Evolutionary conservation across 1,284 basidiomycete genomes (phyloP).

Genomic region (Trichosporon coremiiforme): DNA sequence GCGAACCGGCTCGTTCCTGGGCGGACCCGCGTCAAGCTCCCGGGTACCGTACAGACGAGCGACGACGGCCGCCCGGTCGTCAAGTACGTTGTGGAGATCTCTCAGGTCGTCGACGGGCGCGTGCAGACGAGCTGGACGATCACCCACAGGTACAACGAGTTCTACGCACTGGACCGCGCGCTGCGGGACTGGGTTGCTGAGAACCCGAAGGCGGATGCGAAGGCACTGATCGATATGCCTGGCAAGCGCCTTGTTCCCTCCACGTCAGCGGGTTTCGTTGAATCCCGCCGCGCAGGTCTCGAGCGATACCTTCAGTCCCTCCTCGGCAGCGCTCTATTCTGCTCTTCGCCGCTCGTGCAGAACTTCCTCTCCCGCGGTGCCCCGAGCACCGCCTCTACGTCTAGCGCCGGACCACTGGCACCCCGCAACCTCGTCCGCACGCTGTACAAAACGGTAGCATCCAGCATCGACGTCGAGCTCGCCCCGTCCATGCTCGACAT

Average conservation of each 20-base stretch:
- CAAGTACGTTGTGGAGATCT: slow-evolving; percentile 87
- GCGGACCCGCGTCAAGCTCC: slow-evolving; percentile 74
- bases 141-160: slow-evolving; percentile 89
- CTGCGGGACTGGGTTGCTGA: slow-evolving; percentile 59
- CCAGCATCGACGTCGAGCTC: slow-evolving; percentile 77
- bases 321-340: slow-evolving; percentile 71
- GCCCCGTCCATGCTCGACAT: slow-evolving; percentile 92
- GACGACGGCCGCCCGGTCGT: slow-evolving; percentile 86
- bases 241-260: slow-evolving; percentile 84
- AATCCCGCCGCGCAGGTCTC: slow-evolving; percentile 72
- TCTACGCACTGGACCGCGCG: slow-evolving; percentile 81
- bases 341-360: slow-evolving; percentile 78
- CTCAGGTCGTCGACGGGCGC: slow-evolving; percentile 78
- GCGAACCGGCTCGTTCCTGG: slow-evolving; percentile 79
- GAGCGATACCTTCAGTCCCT: slow-evolving; percentile 86
- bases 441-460: slow-evolving; percentile 77
- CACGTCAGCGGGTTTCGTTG: slow-evolving; percentile 75
- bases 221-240: slow-evolving; percentile 68
- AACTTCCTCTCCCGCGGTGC: slow-evolving; percentile 74
- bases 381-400: neutral
- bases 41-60: slow-evolving; percentile 69
- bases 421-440: slow-evolving; percentile 73
- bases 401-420: slow-evolving; percentile 30
- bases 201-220: neutral
- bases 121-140: slow-evolving; percentile 86